Conservation (phyloP, 768 basidiomycete genomes). For the Kwoniella bestiolae region DNA sequence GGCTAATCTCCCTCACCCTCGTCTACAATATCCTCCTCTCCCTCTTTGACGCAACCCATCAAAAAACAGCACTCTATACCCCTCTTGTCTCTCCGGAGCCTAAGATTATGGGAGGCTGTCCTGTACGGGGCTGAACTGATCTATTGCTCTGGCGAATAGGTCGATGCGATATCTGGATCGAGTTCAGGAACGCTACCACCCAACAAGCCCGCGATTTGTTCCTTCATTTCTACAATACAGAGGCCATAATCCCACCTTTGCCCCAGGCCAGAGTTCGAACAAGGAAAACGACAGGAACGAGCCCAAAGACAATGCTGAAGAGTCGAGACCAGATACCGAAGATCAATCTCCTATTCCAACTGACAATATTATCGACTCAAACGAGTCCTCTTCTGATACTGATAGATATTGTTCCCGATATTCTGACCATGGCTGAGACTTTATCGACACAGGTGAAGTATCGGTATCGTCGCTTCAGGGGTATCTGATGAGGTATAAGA, state of each 20-base stretch:
- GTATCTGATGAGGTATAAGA: slow-evolving; percentile 73
- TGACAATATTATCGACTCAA: too few species aligned
- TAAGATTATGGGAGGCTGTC: too few species aligned
- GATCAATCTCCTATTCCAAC: too few species aligned
- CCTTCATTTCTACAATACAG: slow-evolving; percentile 28
- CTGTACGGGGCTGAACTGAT: background rate
- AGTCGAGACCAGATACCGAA: too few species aligned
- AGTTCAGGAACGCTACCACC: slow-evolving; percentile 78
- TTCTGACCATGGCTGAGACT: slow-evolving; percentile 61
- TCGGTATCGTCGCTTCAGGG: slow-evolving; percentile 84
- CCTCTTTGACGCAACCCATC: background rate
- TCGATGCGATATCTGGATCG: slow-evolving; percentile 82
- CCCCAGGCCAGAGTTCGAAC: too few species aligned
- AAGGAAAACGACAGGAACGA: background rate
- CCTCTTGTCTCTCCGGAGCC: too few species aligned
- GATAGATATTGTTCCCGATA: too few species aligned
- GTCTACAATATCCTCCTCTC: background rate
- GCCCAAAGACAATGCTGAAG: too few species aligned
- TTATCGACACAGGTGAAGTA: slow-evolving; percentile 67
- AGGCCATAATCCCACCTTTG: background rate
- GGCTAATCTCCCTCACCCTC: background rate
- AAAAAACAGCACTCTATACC: background rate
- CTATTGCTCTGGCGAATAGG: background rate
- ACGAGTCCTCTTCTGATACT: background rate
- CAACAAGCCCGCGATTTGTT: slow-evolving; percentile 59